Evolutionary conservation across 2,329 filamentous ascomycete species (phyloP).

Genomic region (Emmonsia crescens): DNA sequence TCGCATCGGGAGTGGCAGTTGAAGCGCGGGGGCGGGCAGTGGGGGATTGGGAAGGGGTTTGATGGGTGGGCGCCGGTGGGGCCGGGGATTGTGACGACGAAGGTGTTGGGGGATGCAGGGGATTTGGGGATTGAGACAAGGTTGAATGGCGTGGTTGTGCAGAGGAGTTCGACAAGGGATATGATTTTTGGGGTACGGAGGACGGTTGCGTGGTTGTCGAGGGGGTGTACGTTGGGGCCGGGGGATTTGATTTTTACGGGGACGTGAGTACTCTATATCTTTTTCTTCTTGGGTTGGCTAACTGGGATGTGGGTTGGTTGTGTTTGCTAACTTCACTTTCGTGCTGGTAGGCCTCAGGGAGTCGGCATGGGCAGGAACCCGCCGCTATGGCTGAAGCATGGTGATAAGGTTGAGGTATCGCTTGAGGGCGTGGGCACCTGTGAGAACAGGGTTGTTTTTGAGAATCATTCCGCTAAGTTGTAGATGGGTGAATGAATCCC

Average conservation of each 20-base stretch:
- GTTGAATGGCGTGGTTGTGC: slow-evolving; percentile 40
- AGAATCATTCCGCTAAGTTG: slow-evolving; percentile 31
- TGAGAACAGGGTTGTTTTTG: slow-evolving; percentile 32
- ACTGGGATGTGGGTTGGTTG: not conserved
- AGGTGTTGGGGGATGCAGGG: slow-evolving; percentile 36
- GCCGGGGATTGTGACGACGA: slow-evolving; percentile 54
- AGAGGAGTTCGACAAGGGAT: slow-evolving; percentile 40
- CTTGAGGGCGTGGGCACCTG: slow-evolving; percentile 55
- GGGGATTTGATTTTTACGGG: slow-evolving; percentile 35
- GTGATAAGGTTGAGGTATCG: slow-evolving; percentile 58
- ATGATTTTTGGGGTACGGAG: slow-evolving; percentile 39
- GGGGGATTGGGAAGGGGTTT: slow-evolving; percentile 62
- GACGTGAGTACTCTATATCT: slow-evolving; percentile 30
- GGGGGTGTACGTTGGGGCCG: slow-evolving; percentile 31
- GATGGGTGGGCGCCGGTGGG: slow-evolving; percentile 67
- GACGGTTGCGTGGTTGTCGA: slow-evolving; percentile 38
- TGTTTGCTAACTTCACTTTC: slow-evolving; percentile 27
- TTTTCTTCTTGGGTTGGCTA: not conserved
- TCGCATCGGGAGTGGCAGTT: slow-evolving; percentile 69
- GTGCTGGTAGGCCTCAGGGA: slow-evolving; percentile 54
- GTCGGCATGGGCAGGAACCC: slow-evolving; percentile 61
- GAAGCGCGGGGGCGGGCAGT: slow-evolving; percentile 56
- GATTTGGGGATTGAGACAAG: slow-evolving; percentile 34
- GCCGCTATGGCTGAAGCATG: slow-evolving; percentile 57
- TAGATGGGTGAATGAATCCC: slow-evolving; percentile 12